Conservation (phyloP, 768 basidiomycete species). For the Coprinopsis strossmayeri region DNA sequence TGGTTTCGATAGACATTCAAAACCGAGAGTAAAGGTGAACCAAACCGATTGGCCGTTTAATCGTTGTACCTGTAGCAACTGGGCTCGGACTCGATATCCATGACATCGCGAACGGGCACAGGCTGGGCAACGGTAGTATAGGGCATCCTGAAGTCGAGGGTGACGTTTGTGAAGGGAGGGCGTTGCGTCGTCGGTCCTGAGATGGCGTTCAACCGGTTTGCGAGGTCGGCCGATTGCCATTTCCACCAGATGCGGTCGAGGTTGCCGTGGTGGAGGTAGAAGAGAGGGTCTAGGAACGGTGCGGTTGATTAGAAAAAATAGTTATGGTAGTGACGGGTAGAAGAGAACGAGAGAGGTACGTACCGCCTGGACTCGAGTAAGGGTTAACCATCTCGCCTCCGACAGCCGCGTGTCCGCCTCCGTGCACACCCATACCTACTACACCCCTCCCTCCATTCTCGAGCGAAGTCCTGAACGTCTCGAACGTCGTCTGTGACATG, state of each 20-base stretch:
- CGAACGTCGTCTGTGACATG: conserved; percentile 3
- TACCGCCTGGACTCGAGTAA: conserved; percentile 5
- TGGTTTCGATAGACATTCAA: no score
- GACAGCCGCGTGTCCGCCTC: background rate
- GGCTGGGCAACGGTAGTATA: background rate
- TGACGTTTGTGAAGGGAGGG: conserved; percentile 1
- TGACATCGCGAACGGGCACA: background rate
- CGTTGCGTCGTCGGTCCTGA: background rate
- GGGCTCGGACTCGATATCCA: conserved; percentile 4
- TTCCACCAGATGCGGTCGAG: conserved; percentile 9
- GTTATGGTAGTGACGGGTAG: background rate
- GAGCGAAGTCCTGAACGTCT: conserved; percentile 2
- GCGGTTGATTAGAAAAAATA: background rate
- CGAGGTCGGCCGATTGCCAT: conserved; percentile 2
- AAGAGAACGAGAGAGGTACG: background rate
- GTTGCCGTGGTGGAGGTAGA: conserved; percentile 6
- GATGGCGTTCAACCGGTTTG: background rate
- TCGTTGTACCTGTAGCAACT: conserved; percentile 5
- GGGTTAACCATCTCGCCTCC: conserved; percentile 6
- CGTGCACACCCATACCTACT: conserved; percentile 4
- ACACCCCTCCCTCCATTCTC: conserved; percentile 1
- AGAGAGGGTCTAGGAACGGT: conserved; percentile 3
- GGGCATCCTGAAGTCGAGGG: conserved; percentile 4
- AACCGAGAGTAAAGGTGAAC: no score
- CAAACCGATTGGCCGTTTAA: background rate